Conservation (phyloP, 73 alveolate species). For the Paramecium sonneborni region DNA sequence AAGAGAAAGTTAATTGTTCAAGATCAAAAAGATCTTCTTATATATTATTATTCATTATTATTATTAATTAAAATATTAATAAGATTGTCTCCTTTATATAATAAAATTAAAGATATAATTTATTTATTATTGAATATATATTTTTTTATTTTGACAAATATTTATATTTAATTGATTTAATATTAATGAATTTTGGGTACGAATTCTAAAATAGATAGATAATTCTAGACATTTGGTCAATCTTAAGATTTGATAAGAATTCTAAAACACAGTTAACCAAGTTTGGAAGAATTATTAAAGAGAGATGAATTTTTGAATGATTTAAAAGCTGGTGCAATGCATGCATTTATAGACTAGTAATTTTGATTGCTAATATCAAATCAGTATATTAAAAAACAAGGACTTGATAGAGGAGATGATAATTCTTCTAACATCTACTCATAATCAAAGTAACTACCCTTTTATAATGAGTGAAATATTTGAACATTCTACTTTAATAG, state of each 20-base stretch:
- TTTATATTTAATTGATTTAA: background rate
- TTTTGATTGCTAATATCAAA: background rate
- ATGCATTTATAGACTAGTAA: background rate
- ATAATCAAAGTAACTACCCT: background rate
- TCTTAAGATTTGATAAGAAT: background rate
- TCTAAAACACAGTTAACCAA: background rate
- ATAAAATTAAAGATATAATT: background rate
- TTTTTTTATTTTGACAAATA: background rate
- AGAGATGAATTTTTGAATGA: background rate
- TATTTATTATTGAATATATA: background rate
- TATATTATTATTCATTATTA: background rate
- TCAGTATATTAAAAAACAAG: background rate
- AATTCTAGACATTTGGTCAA: background rate
- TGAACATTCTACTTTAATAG: background rate
- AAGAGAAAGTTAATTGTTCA: background rate
- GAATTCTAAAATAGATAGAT: background rate
- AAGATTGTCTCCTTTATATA: background rate
- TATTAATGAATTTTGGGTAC: background rate
- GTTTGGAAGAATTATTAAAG: background rate
- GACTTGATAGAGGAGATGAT: conserved; percentile 10
- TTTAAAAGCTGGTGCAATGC: background rate
- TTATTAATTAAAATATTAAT: background rate
- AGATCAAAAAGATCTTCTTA: background rate
- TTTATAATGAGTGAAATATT: conserved; percentile 1
- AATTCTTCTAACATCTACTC: background rate